Evolutionary conservation across 305 asterid species (phyloP).

Genomic region (Ilex paraguariensis): DNA sequence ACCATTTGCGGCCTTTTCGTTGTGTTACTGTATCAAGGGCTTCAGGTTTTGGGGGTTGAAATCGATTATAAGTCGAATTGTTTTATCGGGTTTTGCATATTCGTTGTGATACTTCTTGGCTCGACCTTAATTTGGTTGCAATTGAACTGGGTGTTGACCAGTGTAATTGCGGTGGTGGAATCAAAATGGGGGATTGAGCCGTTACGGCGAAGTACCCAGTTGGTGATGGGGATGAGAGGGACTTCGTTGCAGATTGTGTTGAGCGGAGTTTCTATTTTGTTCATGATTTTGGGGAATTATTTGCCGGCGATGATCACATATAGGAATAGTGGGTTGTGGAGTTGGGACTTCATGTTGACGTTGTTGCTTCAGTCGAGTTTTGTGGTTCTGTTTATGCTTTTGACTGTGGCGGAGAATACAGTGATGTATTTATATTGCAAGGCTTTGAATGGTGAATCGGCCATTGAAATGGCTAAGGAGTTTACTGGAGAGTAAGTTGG

Average conservation of each 20-base stretch:
- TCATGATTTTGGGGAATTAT: slow-evolving; percentile 27
- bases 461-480: slow-evolving; percentile 81
- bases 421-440: slow-evolving; percentile 42
- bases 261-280: slow-evolving; percentile 18
- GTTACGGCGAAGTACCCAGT: slow-evolving; percentile 49
- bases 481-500: slow-evolving; percentile 67
- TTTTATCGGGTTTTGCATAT: slow-evolving; percentile 18
- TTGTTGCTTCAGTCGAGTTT: slow-evolving; percentile 35
- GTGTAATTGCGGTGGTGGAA: slow-evolving; percentile 58
- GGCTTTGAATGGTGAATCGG: slow-evolving; percentile 66
- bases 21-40: slow-evolving; percentile 12
- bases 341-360: slow-evolving; percentile 47
- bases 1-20: slow-evolving; percentile 11
- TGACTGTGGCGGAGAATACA: slow-evolving; percentile 25
- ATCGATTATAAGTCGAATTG: slow-evolving; percentile 20
- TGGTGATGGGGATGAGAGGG: slow-evolving; percentile 60
- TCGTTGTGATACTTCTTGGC: slow-evolving; percentile 12
- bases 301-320: slow-evolving; percentile 17
- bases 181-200: slow-evolving; percentile 72
- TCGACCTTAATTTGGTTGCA: slow-evolving; percentile 32
- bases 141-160: slow-evolving; percentile 45
- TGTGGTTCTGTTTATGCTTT: slow-evolving; percentile 29
- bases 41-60: slow-evolving; percentile 31
- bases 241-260: slow-evolving; percentile 29
- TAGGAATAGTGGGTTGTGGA: slow-evolving; percentile 38